These are phyloP conservation scores for Westerdykella aurantiaca DNA, from an alignment of 2,329 filamentous ascomycete species.

Conservation along the genomic window DNA sequence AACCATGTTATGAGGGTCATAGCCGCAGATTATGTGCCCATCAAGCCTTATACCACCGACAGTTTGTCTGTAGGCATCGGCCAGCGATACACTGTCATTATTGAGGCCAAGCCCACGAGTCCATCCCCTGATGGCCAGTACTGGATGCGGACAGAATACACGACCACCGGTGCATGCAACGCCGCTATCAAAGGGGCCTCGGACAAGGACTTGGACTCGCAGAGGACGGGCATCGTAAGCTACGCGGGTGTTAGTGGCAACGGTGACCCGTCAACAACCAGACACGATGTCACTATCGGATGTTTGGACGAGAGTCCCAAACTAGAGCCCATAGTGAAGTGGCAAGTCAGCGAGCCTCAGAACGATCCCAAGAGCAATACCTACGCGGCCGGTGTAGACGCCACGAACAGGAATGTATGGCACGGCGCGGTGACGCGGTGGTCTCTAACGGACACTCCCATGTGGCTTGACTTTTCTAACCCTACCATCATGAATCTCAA, in stretches of 20 bases:
- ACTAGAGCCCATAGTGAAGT: constrained; percentile 9
- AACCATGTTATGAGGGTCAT: constrained; percentile 36
- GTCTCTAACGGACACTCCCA: constrained; percentile 12
- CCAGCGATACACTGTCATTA: constrained; percentile 42
- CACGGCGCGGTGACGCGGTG: constrained; percentile 7
- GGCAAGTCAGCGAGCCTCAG: constrained; percentile 13
- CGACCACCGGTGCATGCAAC: constrained; percentile 4
- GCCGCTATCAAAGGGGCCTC: constrained; percentile 1
- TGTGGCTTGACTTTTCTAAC: constrained; percentile 17
- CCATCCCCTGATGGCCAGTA: constrained; percentile 30
- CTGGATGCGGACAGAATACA: constrained; percentile 38
- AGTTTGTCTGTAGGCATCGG: constrained; percentile 36
- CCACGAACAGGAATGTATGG: constrained; percentile 1
- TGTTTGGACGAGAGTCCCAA: constrained; percentile 10
- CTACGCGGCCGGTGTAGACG: constrained; percentile 10
- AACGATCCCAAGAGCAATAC: constrained; percentile 11
- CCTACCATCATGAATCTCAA: constrained; percentile 13
- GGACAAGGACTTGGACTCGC: constrained; percentile 1
- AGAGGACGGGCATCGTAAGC: constrained; percentile 16
- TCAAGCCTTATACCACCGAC: constrained; percentile 32
- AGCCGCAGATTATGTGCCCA: constrained; percentile 26
- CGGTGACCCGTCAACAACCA: constrained; percentile 5
- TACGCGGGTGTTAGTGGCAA: constrained; percentile 8
- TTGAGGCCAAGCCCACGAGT: constrained; percentile 37
- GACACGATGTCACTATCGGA: constrained; percentile 5